phyloP scores from a whole-genome alignment of 139 green algal species.

The Choricystis sp. region DNA sequence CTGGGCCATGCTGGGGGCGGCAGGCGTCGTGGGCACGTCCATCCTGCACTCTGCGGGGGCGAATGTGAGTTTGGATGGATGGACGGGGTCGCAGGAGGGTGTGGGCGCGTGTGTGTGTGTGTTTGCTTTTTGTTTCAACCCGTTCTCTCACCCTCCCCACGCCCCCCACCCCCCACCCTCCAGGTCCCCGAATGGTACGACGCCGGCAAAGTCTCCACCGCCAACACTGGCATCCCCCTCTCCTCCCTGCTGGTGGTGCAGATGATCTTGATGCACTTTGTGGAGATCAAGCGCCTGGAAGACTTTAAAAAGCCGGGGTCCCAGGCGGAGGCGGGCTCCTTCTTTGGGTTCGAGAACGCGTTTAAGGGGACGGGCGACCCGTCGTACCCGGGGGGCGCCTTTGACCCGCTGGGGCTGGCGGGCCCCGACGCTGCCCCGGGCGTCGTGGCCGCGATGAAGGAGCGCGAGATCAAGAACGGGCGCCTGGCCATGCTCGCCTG shows the following conservation, averaged over 20 bases:
- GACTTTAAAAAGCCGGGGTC: constrained; percentile 69
- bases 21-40: constrained; percentile 41
- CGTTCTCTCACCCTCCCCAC: constrained; percentile 52
- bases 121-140: too few species aligned
- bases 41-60: background rate
- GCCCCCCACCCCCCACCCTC: constrained; percentile 36
- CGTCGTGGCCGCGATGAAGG: constrained; percentile 14
- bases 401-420: constrained; percentile 59
- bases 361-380: constrained; percentile 31
- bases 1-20: constrained; percentile 74
- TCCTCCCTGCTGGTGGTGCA: constrained; percentile 42
- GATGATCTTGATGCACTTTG: constrained; percentile 63
- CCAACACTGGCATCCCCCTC: constrained; percentile 20
- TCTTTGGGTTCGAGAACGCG: constrained; percentile 43
- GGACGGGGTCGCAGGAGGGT: too few species aligned
- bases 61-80: too few species aligned
- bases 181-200: constrained; percentile 71
- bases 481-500: constrained; percentile 34
- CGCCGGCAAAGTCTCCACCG: constrained; percentile 46
- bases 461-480: constrained; percentile 28
- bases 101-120: too few species aligned
- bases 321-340: constrained; percentile 27
- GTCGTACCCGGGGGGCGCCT: constrained; percentile 51
- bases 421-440: constrained; percentile 18
- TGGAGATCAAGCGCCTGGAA: constrained; percentile 67